A percentile compares a stretch with the other conserved stretches of the same genome.
These are phyloP conservation scores for Helichrysum umbraculigerum DNA, from an alignment of 129 eudicot species.

Conservation along the genomic window DNA sequence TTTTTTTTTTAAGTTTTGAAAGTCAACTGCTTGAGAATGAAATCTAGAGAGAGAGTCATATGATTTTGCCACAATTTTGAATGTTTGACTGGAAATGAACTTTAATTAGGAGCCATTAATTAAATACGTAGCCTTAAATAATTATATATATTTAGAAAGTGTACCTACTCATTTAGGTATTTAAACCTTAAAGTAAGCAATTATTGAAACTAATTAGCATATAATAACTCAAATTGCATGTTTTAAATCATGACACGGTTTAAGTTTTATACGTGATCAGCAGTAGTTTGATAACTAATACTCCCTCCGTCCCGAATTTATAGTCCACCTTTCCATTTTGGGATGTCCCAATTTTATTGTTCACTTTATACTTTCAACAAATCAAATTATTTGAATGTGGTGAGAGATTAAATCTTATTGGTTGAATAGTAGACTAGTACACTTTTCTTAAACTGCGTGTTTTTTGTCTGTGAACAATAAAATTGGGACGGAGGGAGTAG, in stretches of 20 bases:
- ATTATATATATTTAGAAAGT: not conserved
- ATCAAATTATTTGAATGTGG: no score
- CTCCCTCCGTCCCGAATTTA: no score
- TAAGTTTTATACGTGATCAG: not conserved
- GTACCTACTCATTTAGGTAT: not conserved
- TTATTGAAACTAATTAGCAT: not conserved
- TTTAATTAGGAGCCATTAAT: not conserved
- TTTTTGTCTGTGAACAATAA: no score
- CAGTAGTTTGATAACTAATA: not conserved
- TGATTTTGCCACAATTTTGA: not conserved
- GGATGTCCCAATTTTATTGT: no score
- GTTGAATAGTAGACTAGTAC: no score
- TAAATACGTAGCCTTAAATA: not conserved
- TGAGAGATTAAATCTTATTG: no score
- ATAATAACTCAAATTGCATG: not conserved
- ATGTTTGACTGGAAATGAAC: not conserved
- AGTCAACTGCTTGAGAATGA: slow-evolving; percentile 36
- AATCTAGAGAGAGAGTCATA: not conserved
- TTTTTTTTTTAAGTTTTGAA: slow-evolving; percentile 1
- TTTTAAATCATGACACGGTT: not conserved
- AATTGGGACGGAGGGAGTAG: no score
- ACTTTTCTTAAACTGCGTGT: no score
- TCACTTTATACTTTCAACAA: no score
- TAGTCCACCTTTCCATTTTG: no score
- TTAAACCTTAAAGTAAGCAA: not conserved